Conservation (phyloP, 2,329 filamentous ascomycete species). For the Lachnellula suecica region DNA sequence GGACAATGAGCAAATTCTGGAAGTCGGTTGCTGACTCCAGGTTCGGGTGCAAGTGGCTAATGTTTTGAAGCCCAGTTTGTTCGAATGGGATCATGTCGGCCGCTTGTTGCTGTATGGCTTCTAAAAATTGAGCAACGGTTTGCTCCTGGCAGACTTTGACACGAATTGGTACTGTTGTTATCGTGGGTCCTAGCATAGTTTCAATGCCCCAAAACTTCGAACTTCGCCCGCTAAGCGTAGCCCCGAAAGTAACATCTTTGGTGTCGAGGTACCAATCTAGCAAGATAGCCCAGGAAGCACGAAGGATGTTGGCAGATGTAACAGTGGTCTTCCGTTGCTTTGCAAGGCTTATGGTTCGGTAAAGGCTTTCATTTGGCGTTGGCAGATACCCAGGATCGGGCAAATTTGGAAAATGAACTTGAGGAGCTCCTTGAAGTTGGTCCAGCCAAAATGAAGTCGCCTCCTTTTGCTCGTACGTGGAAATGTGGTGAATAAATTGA, state of each 20-base stretch:
- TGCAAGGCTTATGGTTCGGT: too few species aligned
- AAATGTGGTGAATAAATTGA: too few species aligned
- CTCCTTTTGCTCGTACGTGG: too few species aligned
- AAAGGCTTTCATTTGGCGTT: too few species aligned
- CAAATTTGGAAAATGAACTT: too few species aligned
- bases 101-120: conserved; percentile 42
- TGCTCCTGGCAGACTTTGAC: conserved; percentile 32
- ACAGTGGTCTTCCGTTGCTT: too few species aligned
- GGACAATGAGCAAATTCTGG: conserved; percentile 15
- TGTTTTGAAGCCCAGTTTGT: conserved; percentile 21
- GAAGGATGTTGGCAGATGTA: conserved; percentile 12
- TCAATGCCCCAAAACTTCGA: conserved; percentile 37
- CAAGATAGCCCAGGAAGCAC: conserved; percentile 38
- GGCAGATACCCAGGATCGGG: too few species aligned
- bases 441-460: too few species aligned
- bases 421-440: too few species aligned
- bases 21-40: conserved; percentile 13
- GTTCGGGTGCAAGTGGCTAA: conserved; percentile 15
- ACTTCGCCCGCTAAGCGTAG: conserved; percentile 41
- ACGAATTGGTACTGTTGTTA: conserved; percentile 42
- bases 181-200: conserved; percentile 42
- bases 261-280: conserved; percentile 36
- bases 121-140: conserved; percentile 40
- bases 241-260: conserved; percentile 40
- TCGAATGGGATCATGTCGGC: conserved; percentile 46